Base-by-base conservation (phyloP, 495 filamentous ascomycete species). In the Bacidia gigantensis region DNA sequence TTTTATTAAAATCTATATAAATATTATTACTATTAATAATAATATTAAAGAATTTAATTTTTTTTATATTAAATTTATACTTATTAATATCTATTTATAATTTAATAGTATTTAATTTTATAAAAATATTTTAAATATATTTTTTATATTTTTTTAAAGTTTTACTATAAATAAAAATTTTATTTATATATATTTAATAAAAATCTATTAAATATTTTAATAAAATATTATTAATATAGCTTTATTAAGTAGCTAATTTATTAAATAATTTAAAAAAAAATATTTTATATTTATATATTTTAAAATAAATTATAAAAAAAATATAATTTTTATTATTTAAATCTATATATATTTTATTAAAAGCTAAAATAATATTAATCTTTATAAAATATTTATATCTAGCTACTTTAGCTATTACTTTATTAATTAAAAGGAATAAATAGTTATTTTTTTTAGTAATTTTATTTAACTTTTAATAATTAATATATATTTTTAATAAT, bases 211-310 rank as follows among this genome's bases (percentile, higher is more conserved):
- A 24, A 22, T 46, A 46, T 12, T 45, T 18, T 10, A 45, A 45
- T 18, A 45, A 45, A 11, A 45, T 20, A 45, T 45, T 20, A 18
- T 46, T 46, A 46, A 46, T 46, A 46, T 46, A 46, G 23, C 25
- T 14, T 46, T 46, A 25, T 12, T 22, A 46, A 12, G 22, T 46
- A 21, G 23, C 14, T 14, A 46, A 12, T n/a, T n/a, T n/a, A n/a
- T n/a, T n/a, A n/a, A n/a, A n/a, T n/a, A n/a, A n/a, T n/a, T n/a
- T n/a, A n/a, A n/a, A n/a, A n/a, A n/a, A n/a, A n/a, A n/a, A n/a
- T n/a, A n/a, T n/a, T n/a, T n/a, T n/a, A n/a, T n/a, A 12, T 24
- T 46, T 21, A 21, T 46, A 46, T 2, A 22, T 22, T 22, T 23
- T 23, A 7, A 46, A 21, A 46, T 3, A 21, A 2, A 25, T 46